phyloP scores from a whole-genome alignment of 176 grass and related monocot species.

The Oryza longistaminata region DNA sequence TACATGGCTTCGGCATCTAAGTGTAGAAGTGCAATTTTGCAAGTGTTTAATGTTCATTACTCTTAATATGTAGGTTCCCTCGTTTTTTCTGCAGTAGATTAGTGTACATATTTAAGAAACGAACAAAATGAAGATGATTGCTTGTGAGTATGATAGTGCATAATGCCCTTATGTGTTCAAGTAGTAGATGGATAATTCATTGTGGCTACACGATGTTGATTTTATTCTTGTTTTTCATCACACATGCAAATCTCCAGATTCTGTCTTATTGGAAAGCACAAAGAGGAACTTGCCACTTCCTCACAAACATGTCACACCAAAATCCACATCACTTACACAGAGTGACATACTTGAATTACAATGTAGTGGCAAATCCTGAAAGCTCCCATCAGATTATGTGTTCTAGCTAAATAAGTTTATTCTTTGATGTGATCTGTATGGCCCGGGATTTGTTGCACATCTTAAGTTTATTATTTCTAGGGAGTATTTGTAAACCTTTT shows the following conservation, averaged over 20 bases:
- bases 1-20: background rate
- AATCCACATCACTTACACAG: background rate
- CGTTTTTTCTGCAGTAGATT: no score
- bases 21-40: no score
- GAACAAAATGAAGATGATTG: background rate
- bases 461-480: background rate
- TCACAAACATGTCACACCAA: background rate
- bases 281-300: background rate
- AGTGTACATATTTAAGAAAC: no score
- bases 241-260: background rate
- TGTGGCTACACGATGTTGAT: background rate
- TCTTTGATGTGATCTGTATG: background rate
- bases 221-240: background rate
- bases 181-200: background rate
- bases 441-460: constrained; percentile 16
- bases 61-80: no score
- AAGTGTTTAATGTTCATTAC: no score
- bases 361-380: background rate
- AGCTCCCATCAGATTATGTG: background rate
- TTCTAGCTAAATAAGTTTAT: background rate
- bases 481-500: background rate
- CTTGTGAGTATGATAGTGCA: background rate
- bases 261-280: background rate
- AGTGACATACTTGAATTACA: background rate
- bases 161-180: background rate